A percentile compares a stretch with the other conserved stretches of the same genome.
These are phyloP conservation scores for Arxiozyma heterogenica DNA, from an alignment of 1,139 yeast species.

Conservation along the genomic window DNA sequence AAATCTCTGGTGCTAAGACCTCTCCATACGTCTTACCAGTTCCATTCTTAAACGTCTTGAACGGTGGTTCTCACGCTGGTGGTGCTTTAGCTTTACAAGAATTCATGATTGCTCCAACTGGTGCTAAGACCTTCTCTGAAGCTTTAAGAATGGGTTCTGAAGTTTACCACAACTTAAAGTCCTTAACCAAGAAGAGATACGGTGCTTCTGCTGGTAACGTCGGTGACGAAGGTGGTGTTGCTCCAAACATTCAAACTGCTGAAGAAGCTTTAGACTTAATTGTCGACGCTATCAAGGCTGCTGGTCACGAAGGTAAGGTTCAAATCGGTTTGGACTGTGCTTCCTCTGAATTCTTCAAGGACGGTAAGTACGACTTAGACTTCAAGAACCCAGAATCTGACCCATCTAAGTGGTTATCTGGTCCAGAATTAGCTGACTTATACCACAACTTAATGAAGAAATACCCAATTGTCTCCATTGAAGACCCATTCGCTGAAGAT, in stretches of 20 bases:
- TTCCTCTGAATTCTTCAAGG: slow-evolving; percentile 92
- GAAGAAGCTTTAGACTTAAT: slow-evolving; percentile 93
- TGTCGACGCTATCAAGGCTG: slow-evolving; percentile 72
- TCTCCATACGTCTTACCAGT: slow-evolving; percentile 83
- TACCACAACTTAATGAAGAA: slow-evolving; percentile 69
- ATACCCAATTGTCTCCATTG: slow-evolving; percentile 95
- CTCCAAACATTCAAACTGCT: slow-evolving; percentile 88
- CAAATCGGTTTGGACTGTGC: slow-evolving; percentile 92
- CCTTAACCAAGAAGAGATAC: slow-evolving; percentile 82
- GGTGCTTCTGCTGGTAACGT: slow-evolving; percentile 98
- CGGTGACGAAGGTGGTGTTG: slow-evolving; percentile 99
- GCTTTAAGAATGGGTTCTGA: slow-evolving; percentile 93
- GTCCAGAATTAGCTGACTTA: slow-evolving; percentile 74
- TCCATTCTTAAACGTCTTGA: slow-evolving; percentile 94
- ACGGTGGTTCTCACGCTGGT: slow-evolving; percentile 99
- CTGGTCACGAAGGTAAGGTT: slow-evolving; percentile 89
- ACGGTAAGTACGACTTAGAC: slow-evolving; percentile 92
- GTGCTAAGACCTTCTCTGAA: slow-evolving; percentile 79
- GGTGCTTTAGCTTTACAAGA: slow-evolving; percentile 98
- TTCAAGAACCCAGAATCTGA: slow-evolving; percentile 93
- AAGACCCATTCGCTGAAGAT: slow-evolving; percentile 98
- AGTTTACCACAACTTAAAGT: slow-evolving; percentile 90
- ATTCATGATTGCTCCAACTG: slow-evolving; percentile 94
- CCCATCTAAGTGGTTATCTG: slow-evolving; percentile 78
- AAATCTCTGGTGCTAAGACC: slow-evolving; percentile 48